These are phyloP conservation scores for Neofusicoccum parvum DNA, from an alignment of 2,329 filamentous ascomycete genomes.

Conservation along the genomic window DNA sequence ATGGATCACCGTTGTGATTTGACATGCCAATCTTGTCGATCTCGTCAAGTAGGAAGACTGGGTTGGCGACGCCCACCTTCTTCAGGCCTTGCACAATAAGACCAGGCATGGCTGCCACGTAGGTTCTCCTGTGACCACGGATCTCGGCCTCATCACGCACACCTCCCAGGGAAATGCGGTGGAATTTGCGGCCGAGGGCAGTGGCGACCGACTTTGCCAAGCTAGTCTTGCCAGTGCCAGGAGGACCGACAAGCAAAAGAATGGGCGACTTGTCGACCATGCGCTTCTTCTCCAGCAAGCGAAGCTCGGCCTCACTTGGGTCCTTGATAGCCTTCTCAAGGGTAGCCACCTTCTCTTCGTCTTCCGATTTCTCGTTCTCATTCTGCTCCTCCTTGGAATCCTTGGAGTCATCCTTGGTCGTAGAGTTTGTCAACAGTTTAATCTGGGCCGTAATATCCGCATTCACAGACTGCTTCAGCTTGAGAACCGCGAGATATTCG, in stretches of 20 bases:
- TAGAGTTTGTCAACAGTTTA: slow-evolving; percentile 52
- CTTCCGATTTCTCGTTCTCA: slow-evolving; percentile 54
- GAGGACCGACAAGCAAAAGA: slow-evolving; percentile 86
- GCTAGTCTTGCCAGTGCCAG: slow-evolving; percentile 94
- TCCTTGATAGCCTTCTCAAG: slow-evolving; percentile 26
- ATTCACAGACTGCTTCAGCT: slow-evolving; percentile 90
- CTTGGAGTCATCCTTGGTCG: slow-evolving; percentile 24
- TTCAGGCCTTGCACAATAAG: slow-evolving; percentile 90
- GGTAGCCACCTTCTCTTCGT: slow-evolving; percentile 38
- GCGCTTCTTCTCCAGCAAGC: slow-evolving; percentile 76
- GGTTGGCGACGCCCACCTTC: slow-evolving; percentile 94
- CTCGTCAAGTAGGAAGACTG: slow-evolving; percentile 93
- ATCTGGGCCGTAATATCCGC: slow-evolving; percentile 80
- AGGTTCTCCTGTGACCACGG: slow-evolving; percentile 88
- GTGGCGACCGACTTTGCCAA: slow-evolving; percentile 90
- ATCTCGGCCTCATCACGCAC: slow-evolving; percentile 97
- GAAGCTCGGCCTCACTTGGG: slow-evolving; percentile 65
- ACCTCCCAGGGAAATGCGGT: slow-evolving; percentile 93
- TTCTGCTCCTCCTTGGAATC: slow-evolving; percentile 31
- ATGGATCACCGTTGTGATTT: slow-evolving; percentile 93
- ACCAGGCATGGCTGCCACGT: slow-evolving; percentile 98
- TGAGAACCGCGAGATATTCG: slow-evolving; percentile 94
- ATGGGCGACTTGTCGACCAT: slow-evolving; percentile 97
- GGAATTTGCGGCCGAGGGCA: slow-evolving; percentile 91
- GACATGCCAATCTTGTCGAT: slow-evolving; percentile 94